phyloP scores from a whole-genome alignment of 352 stramenopile species.

The Pythium pyrilobum region DNA sequence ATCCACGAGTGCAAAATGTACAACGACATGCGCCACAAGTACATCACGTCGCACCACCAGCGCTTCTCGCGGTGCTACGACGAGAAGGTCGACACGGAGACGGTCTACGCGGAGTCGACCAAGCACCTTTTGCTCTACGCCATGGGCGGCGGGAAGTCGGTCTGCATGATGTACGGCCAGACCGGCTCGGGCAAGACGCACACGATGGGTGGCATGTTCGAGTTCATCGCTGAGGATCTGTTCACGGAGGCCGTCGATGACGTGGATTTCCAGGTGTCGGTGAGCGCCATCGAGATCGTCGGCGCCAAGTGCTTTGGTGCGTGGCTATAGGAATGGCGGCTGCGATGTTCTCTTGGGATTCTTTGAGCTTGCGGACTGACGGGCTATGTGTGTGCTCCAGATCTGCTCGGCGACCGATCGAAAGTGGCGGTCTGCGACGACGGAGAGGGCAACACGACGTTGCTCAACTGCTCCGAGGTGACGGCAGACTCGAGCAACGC shows the following conservation, averaged over 20 bases:
- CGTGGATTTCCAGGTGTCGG: constrained; percentile 41
- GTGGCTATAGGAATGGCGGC: no score
- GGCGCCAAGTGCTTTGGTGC: constrained; percentile 62
- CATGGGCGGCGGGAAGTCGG: constrained; percentile 56
- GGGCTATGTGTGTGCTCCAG: constrained; percentile 7
- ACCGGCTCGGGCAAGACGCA: constrained; percentile 72
- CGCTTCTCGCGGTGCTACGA: constrained; percentile 76
- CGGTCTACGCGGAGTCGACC: constrained; percentile 61
- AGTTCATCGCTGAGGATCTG: constrained; percentile 70
- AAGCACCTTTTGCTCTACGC: constrained; percentile 66
- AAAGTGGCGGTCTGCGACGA: constrained; percentile 76
- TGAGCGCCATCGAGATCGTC: constrained; percentile 57
- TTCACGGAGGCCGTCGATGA: constrained; percentile 40
- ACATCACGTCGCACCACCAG: constrained; percentile 71
- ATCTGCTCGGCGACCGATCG: constrained; percentile 37
- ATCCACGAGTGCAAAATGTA: constrained; percentile 91
- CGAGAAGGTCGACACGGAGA: constrained; percentile 66
- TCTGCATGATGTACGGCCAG: constrained; percentile 82
- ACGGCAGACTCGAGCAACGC: constrained; percentile 52
- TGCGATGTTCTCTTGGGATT: not conserved
- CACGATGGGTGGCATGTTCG: constrained; percentile 83
- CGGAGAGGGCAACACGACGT: constrained; percentile 47
- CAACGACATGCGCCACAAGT: constrained; percentile 87
- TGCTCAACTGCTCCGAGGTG: constrained; percentile 56
- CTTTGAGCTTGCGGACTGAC: not conserved